Percentiles rank a stretch among this genome's conserved stretches.
Evolutionary conservation across 352 stramenopile species (phyloP).

Genomic region (Aphanomyces stellatus): DNA sequence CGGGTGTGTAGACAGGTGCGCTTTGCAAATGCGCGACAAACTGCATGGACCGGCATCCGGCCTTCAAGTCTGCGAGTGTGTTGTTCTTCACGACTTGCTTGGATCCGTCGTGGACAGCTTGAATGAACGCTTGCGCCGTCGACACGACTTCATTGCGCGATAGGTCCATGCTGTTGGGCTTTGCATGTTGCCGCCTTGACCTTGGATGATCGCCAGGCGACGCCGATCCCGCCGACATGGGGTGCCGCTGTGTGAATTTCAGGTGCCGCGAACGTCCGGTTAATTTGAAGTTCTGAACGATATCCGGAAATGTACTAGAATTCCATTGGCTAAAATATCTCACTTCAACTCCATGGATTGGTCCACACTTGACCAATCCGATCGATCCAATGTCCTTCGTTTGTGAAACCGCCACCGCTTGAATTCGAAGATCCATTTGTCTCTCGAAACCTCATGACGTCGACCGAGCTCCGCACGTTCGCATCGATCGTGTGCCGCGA

Average conservation of each 20-base stretch:
- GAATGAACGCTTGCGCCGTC: neutral
- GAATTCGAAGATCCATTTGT: conserved; percentile 1
- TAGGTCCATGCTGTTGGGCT: neutral
- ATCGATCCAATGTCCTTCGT: neutral
- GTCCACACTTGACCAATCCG: no score
- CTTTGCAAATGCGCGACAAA: conserved; percentile 6
- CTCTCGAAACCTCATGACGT: conserved; percentile 9
- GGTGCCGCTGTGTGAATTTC: no score
- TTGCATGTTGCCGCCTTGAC: neutral
- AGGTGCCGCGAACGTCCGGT: neutral
- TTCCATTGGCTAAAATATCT: neutral
- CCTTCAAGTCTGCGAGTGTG: neutral
- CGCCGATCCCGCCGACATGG: no score
- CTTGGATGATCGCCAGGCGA: neutral
- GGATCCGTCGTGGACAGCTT: neutral
- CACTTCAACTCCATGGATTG: no score
- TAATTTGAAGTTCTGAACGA: neutral
- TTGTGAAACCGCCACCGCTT: neutral
- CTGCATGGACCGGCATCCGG: neutral
- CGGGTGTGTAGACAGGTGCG: neutral
- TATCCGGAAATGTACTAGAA: neutral
- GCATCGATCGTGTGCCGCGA: conserved; percentile 71
- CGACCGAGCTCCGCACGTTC: conserved; percentile 47
- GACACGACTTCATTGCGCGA: neutral
- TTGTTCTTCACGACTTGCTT: neutral